Conservation (phyloP, 148 eudicot genomes). For the Rhododendron ovatum region DNA sequence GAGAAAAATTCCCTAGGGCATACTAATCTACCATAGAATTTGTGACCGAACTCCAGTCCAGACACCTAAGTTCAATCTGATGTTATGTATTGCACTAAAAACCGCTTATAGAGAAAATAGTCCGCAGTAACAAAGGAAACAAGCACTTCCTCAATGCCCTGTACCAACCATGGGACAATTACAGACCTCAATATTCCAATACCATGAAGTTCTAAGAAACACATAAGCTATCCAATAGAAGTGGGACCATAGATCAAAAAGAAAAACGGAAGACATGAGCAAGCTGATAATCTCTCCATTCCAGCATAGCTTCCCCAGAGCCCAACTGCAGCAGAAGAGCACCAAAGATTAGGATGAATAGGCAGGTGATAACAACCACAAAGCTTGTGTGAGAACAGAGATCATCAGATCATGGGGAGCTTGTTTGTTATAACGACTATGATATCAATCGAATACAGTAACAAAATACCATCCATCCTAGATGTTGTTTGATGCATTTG, state of each 20-base stretch:
- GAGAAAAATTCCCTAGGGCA: too few species aligned
- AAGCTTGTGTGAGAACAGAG: background rate
- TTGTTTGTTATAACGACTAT: background rate
- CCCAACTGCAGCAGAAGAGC: constrained; percentile 1
- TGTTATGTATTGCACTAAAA: too few species aligned
- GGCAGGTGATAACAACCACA: too few species aligned
- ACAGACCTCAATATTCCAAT: too few species aligned
- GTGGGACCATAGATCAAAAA: background rate
- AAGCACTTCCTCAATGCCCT: too few species aligned
- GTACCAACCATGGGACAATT: too few species aligned
- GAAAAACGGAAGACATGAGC: background rate
- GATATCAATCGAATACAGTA: background rate
- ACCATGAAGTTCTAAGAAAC: background rate
- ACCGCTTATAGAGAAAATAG: too few species aligned
- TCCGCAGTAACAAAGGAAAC: too few species aligned
- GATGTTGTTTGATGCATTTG: too few species aligned
- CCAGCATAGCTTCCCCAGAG: background rate
- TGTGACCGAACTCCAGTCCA: too few species aligned
- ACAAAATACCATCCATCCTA: background rate
- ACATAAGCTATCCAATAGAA: background rate
- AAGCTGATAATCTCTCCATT: background rate
- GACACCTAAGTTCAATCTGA: too few species aligned
- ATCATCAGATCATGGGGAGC: background rate
- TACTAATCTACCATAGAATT: too few species aligned
- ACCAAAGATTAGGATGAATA: background rate